Conservation (phyloP, 1,284 basidiomycete genomes). For the Malassezia sp. region DNA sequence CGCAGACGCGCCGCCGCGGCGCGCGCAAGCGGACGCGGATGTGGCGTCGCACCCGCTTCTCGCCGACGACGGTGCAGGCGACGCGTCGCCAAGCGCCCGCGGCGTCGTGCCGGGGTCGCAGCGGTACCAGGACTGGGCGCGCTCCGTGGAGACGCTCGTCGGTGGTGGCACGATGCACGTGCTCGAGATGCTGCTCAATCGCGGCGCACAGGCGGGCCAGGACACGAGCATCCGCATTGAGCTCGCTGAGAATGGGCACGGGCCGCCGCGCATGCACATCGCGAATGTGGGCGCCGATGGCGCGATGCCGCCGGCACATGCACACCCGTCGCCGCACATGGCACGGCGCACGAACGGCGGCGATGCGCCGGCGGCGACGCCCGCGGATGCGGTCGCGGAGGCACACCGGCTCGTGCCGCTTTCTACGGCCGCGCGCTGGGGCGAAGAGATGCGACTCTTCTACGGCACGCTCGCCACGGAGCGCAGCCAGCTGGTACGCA, state of each 20-base stretch:
- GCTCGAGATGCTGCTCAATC: slow-evolving; percentile 60
- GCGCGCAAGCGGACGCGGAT: neutral
- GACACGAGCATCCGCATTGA: slow-evolving; percentile 34
- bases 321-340: neutral
- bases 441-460: slow-evolving; percentile 71
- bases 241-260: slow-evolving; percentile 22
- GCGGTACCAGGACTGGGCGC: slow-evolving; percentile 48
- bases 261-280: slow-evolving; percentile 25
- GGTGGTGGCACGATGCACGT: slow-evolving; percentile 70
- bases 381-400: slow-evolving; percentile 29
- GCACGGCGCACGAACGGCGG: slow-evolving; percentile 9
- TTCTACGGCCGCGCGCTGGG: slow-evolving; percentile 76
- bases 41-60: slow-evolving; percentile 60
- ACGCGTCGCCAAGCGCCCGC: slow-evolving; percentile 15
- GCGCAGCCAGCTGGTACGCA: slow-evolving; percentile 59
- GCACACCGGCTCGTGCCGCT: slow-evolving; percentile 54
- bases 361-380: slow-evolving; percentile 15
- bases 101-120: slow-evolving; percentile 5
- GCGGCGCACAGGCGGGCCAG: slow-evolving; percentile 19
- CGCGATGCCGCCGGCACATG: neutral
- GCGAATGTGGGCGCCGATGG: slow-evolving; percentile 18
- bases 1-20: neutral
- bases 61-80: slow-evolving; percentile 51
- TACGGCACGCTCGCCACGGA: slow-evolving; percentile 62
- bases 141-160: slow-evolving; percentile 69